These are phyloP conservation scores for Leishmania tropica DNA, from an alignment of 208 protist genomes.

Conservation along the genomic window DNA sequence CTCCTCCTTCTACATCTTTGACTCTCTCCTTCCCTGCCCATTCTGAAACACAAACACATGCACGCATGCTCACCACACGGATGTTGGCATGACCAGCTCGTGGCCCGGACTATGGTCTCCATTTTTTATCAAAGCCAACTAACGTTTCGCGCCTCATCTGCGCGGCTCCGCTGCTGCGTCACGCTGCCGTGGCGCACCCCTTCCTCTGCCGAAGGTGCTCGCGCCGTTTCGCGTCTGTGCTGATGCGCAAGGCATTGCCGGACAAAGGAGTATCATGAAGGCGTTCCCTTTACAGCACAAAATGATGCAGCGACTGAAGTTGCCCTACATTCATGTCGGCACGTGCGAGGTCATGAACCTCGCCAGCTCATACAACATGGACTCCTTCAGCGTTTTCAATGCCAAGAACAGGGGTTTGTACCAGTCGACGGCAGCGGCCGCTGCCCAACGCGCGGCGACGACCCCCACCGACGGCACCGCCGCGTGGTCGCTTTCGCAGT, in stretches of 20 bases:
- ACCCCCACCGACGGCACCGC: not conserved
- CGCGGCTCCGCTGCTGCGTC: not conserved
- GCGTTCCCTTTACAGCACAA: conserved; percentile 80
- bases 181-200: not conserved
- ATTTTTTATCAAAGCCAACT: not conserved
- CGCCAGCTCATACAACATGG: conserved; percentile 47
- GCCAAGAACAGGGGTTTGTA: conserved; percentile 52
- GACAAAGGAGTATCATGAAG: conserved; percentile 28
- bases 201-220: not conserved
- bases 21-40: not conserved
- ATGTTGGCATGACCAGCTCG: not conserved
- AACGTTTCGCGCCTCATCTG: not conserved
- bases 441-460: not conserved
- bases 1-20: conserved; percentile 5
- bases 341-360: conserved; percentile 86
- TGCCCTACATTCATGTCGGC: conserved; percentile 72
- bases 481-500: not conserved
- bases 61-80: not conserved
- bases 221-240: not conserved
- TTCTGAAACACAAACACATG: not conserved
- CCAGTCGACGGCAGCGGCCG: not conserved
- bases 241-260: not conserved
- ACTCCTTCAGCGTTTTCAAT: conserved; percentile 75
- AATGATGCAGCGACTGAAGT: conserved; percentile 59
- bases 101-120: not conserved